Percentiles rank a stretch among this genome's conserved stretches.
phyloP scores from a whole-genome alignment of 1,284 basidiomycete genomes.

The Abortiporus biennis region DNA sequence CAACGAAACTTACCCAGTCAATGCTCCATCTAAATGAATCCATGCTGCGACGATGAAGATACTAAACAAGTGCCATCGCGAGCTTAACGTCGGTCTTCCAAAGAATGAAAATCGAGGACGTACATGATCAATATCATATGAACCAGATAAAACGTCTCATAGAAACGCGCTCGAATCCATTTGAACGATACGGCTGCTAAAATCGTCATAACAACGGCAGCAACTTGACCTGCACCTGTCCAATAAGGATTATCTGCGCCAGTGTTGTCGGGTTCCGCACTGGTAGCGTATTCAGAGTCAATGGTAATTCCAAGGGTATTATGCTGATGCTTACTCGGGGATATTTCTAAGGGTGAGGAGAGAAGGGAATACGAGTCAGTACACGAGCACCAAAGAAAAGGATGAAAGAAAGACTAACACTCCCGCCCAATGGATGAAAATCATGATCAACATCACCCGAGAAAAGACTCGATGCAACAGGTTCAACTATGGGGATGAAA shows the following conservation, averaged over 20 bases:
- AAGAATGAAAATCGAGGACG: no score
- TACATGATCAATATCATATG: constrained; percentile 32
- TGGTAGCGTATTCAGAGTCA: not conserved
- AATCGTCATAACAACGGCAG: not conserved
- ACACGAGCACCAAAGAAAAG: constrained; percentile 9
- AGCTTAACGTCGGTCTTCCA: no score
- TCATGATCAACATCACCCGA: constrained; percentile 19
- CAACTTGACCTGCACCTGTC: not conserved
- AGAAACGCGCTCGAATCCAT: constrained; percentile 29
- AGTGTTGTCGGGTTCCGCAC: no score
- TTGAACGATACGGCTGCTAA: constrained; percentile 18
- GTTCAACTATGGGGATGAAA: constrained; percentile 15
- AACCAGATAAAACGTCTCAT: constrained; percentile 36
- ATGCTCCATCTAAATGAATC: constrained; percentile 11
- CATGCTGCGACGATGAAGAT: not conserved
- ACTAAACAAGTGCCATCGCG: no score
- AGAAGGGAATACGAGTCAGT: not conserved
- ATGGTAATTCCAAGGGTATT: not conserved
- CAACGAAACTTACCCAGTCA: constrained; percentile 12
- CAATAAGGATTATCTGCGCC: not conserved
- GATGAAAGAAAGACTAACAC: no score
- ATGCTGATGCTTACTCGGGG: no score
- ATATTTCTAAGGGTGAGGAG: no score
- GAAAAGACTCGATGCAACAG: constrained; percentile 22
- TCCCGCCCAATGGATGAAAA: constrained; percentile 23